Evolutionary conservation across 768 basidiomycete species (phyloP).

Genomic region (Strobilomyces echinocephalus): DNA sequence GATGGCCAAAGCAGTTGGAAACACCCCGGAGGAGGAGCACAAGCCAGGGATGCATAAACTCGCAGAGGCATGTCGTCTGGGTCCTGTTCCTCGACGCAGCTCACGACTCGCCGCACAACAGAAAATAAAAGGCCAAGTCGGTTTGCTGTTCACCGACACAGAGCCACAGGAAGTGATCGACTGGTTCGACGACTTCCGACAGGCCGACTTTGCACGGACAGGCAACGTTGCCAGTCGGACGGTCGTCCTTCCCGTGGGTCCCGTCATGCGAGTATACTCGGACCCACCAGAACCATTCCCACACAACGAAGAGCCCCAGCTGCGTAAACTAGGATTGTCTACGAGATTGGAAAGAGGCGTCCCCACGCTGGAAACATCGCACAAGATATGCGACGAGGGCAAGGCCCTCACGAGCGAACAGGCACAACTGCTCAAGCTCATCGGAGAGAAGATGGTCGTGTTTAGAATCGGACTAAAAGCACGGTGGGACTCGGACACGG

Average conservation of each 20-base stretch:
- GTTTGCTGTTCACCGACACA: constrained; percentile 87
- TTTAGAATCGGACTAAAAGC: constrained; percentile 71
- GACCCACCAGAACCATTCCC: constrained; percentile 88
- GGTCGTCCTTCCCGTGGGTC: constrained; percentile 74
- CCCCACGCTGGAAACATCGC: constrained; percentile 74
- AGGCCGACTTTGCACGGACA: constrained; percentile 86
- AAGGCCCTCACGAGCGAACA: constrained; percentile 79
- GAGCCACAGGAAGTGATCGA: constrained; percentile 86
- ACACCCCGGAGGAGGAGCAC: constrained; percentile 83
- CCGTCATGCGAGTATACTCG: constrained; percentile 75
- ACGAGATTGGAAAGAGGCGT: constrained; percentile 86
- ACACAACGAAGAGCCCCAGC: constrained; percentile 95
- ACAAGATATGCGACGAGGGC: constrained; percentile 80
- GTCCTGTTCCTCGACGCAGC: not conserved
- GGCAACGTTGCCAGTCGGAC: constrained; percentile 76
- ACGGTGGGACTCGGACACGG: constrained; percentile 67
- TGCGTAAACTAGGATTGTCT: constrained; percentile 84
- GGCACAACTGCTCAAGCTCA: constrained; percentile 87
- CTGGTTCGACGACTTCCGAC: constrained; percentile 90
- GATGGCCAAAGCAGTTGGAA: constrained; percentile 94
- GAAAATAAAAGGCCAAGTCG: constrained; percentile 94
- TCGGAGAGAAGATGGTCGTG: constrained; percentile 83
- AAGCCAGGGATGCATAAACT: constrained; percentile 72
- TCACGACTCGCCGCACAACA: constrained; percentile 30
- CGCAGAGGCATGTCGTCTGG: constrained; percentile 57